A percentile compares a stretch with the other conserved stretches of the same genome.
phyloP scores from a whole-genome alignment of 2,329 filamentous ascomycete genomes.

The Esteya vermicola region DNA sequence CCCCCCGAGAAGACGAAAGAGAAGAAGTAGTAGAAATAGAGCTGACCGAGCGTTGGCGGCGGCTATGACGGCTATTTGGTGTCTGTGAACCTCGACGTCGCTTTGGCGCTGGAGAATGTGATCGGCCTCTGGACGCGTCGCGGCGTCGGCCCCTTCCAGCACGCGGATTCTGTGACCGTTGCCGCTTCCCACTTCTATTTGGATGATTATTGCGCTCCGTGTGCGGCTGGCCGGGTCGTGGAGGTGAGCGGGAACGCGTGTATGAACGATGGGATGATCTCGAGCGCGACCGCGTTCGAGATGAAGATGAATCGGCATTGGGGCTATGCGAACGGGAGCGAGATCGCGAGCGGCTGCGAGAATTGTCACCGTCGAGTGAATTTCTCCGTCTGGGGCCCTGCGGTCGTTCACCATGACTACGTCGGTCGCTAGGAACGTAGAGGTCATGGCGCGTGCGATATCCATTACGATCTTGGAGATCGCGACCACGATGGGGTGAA shows the following conservation, averaged over 20 bases:
- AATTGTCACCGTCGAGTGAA: conserved; percentile 19
- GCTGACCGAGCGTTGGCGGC: conserved; percentile 22
- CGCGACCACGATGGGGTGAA: conserved; percentile 28
- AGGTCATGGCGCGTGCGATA: conserved; percentile 28
- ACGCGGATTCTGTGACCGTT: background rate
- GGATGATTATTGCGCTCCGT: too few species aligned
- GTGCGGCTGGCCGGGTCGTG: too few species aligned
- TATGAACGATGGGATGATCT: conserved; percentile 8
- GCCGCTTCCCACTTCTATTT: background rate
- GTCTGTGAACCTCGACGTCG: conserved; percentile 35
- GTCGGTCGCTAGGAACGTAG: conserved; percentile 36
- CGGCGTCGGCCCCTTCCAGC: conserved; percentile 13
- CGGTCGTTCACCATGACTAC: conserved; percentile 20
- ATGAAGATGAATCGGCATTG: conserved; percentile 8
- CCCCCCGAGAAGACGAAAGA: conserved; percentile 23
- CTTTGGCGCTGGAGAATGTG: conserved; percentile 33
- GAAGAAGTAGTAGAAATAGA: too few species aligned
- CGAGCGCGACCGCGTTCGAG: background rate
- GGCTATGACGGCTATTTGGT: conserved; percentile 29
- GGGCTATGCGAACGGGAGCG: conserved; percentile 22
- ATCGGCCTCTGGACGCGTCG: conserved; percentile 21
- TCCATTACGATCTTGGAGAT: conserved; percentile 27
- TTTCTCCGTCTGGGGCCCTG: conserved; percentile 27
- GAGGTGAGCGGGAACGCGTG: conserved; percentile 3
- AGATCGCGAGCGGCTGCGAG: conserved; percentile 13